phyloP scores from a whole-genome alignment of 257 asterid genomes.

The Scutellaria minor region DNA sequence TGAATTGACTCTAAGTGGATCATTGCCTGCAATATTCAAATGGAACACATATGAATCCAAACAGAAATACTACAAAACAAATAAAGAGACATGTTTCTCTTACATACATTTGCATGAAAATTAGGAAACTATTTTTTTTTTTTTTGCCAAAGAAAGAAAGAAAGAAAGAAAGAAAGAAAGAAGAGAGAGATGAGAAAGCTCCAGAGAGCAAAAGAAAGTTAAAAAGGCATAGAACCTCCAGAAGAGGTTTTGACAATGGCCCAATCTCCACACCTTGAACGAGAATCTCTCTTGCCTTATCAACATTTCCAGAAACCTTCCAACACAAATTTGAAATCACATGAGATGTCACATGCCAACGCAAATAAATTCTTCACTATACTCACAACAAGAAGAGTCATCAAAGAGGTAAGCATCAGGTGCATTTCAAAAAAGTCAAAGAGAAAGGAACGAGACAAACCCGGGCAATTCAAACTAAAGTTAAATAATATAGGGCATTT shows the following conservation, averaged over 20 bases:
- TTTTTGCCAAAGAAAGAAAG: no score
- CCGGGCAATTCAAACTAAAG: neutral
- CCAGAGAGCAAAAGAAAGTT: conserved; percentile 22
- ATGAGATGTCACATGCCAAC: conserved; percentile 13
- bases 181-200: neutral
- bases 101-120: neutral
- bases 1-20: conserved; percentile 95
- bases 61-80: conserved; percentile 3
- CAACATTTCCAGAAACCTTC: conserved; percentile 73
- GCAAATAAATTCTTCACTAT: neutral
- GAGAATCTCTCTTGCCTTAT: conserved; percentile 60
- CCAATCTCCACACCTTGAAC: conserved; percentile 70
- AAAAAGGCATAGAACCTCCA: conserved; percentile 65
- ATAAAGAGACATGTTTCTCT: neutral
- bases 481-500: neutral
- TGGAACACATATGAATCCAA: conserved; percentile 18
- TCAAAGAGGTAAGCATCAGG: neutral
- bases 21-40: conserved; percentile 71
- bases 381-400: conserved; percentile 3
- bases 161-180: no score
- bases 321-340: neutral
- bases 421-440: neutral
- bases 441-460: neutral
- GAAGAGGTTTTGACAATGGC: conserved; percentile 82
- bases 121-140: no score